These are phyloP conservation scores for Camellia sinensis DNA, from an alignment of 148 eudicot genomes.

Conservation along the genomic window DNA sequence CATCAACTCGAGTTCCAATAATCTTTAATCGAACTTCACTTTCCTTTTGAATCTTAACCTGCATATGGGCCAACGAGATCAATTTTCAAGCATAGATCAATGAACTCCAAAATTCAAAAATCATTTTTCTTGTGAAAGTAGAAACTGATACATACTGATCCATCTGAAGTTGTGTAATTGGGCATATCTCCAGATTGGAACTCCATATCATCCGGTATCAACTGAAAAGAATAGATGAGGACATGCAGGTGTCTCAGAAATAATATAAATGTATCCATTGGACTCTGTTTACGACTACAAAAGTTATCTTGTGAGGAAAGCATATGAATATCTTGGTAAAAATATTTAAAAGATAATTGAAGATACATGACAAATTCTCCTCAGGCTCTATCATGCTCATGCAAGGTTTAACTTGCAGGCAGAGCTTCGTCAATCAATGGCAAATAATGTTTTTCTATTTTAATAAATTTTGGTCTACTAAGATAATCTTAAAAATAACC, in stretches of 20 bases:
- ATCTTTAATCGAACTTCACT: slow-evolving; percentile 93
- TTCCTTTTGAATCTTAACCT: slow-evolving; percentile 96
- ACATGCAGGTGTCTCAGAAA: not conserved
- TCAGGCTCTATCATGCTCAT: not conserved
- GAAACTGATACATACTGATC: slow-evolving; percentile 62
- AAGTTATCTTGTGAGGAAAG: not conserved
- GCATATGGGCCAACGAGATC: slow-evolving; percentile 14
- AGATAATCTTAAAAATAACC: too few relatives aligned
- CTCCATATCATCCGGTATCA: slow-evolving; percentile 99
- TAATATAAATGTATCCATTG: not conserved
- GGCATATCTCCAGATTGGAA: slow-evolving; percentile 93
- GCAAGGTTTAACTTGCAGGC: not conserved
- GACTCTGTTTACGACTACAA: not conserved
- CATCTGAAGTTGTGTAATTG: slow-evolving; percentile 87
- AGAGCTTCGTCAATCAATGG: not conserved
- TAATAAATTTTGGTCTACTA: not conserved
- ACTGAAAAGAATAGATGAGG: slow-evolving; percentile 29
- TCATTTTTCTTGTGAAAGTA: not conserved
- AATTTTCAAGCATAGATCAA: slow-evolving; percentile 11
- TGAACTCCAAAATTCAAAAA: slow-evolving; percentile 1
- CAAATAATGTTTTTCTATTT: not conserved
- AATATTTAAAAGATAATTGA: not conserved
- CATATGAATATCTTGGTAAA: not conserved
- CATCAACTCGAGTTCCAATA: slow-evolving; percentile 96
- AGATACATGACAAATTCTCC: not conserved